These are phyloP conservation scores for Nitzschia sp. DNA, from an alignment of 108 stramenopile species.

Conservation along the genomic window DNA sequence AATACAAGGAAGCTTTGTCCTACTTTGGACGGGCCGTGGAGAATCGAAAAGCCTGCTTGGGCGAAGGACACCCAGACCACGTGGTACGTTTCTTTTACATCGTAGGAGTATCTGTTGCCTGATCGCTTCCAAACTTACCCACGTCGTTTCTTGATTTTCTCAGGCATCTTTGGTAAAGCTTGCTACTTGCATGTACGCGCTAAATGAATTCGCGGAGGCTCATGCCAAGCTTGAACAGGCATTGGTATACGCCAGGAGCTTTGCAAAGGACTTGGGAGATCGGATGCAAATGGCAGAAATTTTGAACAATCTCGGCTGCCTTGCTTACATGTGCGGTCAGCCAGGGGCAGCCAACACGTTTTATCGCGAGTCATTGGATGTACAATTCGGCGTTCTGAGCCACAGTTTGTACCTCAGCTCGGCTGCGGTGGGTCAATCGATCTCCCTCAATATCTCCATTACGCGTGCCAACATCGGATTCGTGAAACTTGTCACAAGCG, in stretches of 20 bases:
- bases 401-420: constrained; percentile 44
- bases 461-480: constrained; percentile 49
- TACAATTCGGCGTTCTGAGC: constrained; percentile 32
- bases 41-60: constrained; percentile 29
- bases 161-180: constrained; percentile 39
- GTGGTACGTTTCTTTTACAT: constrained; percentile 34
- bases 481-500: constrained; percentile 36
- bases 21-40: constrained; percentile 38
- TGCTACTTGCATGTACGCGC: constrained; percentile 45
- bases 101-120: constrained; percentile 6
- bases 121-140: neutral
- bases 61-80: constrained; percentile 35
- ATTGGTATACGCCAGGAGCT: constrained; percentile 18
- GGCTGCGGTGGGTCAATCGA: constrained; percentile 22
- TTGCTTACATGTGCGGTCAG: constrained; percentile 39
- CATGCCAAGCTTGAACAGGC: constrained; percentile 32
- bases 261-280: constrained; percentile 25
- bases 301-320: constrained; percentile 56
- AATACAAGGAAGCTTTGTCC: constrained; percentile 40
- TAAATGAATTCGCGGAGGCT: constrained; percentile 36
- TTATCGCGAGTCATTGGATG: constrained; percentile 43
- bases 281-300: constrained; percentile 46
- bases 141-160: constrained; percentile 2
- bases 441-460: constrained; percentile 46
- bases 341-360: constrained; percentile 22